Evolutionary conservation across 176 grass and related monocot species (phyloP), one percentile per base, ranked within the genome.

Genomic region (Puccinellia tenuiflora): DNA sequence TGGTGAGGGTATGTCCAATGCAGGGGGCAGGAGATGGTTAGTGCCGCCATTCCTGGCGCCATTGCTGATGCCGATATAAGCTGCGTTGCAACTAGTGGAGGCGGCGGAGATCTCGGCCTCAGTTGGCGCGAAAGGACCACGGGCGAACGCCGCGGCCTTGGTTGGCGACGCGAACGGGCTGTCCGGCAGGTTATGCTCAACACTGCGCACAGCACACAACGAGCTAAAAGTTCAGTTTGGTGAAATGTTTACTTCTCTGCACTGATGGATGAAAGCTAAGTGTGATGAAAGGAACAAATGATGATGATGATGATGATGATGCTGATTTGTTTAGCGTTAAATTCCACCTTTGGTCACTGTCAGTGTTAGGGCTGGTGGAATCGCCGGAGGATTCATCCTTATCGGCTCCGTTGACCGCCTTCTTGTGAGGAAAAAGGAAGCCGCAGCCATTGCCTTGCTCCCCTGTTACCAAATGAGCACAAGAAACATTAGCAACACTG

Each of bases 111-210:
- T 60, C 52, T 89, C 88, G 0, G 66, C 64, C 20, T 91, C 94
- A 0, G 29, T 78, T 6, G 84, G 37, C 0, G 77, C 14, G 68
- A 97, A 93, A 7, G 86, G 52, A 65, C 86, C 89, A 0, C 76
- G 81, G 14, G 74, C 63, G 11, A 90, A 90, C 0, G 79, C 65
- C 0, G 60, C n/a, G 1, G 75, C 68, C 87, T 89, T 90, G 31
- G 92, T 98, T 5, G 92, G 90, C n/a, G 92, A 98, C 0, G 95
- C 90, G 7, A 98, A 95, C 14, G 95, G 92, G 78, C 92, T 98
- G 72, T 98, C 92, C 2, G 92, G 95, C 52, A 98, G 91, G 52
- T 95, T 98, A 63, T 98, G 95, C 86, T 98, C 92, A 6, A 25
- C 74, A 28, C 95, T 98, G 85, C 84, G 61, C 2, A 68, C 5